Percentiles rank a stretch among this genome's conserved stretches.
phyloP scores from a whole-genome alignment of 169 alveolate genomes.

The Plasmodium chabaudi region DNA sequence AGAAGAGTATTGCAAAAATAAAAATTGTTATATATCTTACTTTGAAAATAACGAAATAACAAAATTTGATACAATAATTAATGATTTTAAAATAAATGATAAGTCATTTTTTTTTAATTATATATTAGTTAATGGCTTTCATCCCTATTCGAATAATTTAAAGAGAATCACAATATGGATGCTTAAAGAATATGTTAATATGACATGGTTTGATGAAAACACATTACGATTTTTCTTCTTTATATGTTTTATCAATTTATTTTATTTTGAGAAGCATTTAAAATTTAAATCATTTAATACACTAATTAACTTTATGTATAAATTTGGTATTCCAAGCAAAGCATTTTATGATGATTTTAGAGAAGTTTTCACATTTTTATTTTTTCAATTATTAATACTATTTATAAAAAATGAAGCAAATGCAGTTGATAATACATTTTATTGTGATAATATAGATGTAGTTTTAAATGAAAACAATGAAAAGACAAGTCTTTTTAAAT shows the following conservation, averaged over 20 bases:
- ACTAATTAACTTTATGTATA: constrained; percentile 49
- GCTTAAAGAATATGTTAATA: constrained; percentile 42
- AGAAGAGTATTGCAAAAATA: constrained; percentile 53
- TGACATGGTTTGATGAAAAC: constrained; percentile 37
- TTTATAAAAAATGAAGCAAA: constrained; percentile 58
- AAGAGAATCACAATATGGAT: constrained; percentile 53
- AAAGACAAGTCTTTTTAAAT: constrained; percentile 16
- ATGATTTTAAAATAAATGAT: constrained; percentile 50
- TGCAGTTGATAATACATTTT: constrained; percentile 19
- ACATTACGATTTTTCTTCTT: constrained; percentile 45
- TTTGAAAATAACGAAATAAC: constrained; percentile 22
- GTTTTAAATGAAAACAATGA: constrained; percentile 24
- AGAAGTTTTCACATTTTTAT: constrained; percentile 58
- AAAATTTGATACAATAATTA: constrained; percentile 17
- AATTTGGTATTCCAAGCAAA: constrained; percentile 56
- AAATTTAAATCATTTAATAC: constrained; percentile 64
- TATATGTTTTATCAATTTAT: constrained; percentile 45
- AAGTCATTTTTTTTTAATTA: constrained; percentile 48
- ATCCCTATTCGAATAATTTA: constrained; percentile 62
- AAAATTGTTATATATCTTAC: neutral
- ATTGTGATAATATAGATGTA: constrained; percentile 18
- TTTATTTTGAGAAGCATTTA: constrained; percentile 68
- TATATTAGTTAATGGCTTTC: constrained; percentile 32
- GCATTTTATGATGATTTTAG: constrained; percentile 52
- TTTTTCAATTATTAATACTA: constrained; percentile 58